These are phyloP conservation scores for Botrytis pseudocinerea DNA, from an alignment of 2,329 filamentous ascomycete species.

Conservation along the genomic window DNA sequence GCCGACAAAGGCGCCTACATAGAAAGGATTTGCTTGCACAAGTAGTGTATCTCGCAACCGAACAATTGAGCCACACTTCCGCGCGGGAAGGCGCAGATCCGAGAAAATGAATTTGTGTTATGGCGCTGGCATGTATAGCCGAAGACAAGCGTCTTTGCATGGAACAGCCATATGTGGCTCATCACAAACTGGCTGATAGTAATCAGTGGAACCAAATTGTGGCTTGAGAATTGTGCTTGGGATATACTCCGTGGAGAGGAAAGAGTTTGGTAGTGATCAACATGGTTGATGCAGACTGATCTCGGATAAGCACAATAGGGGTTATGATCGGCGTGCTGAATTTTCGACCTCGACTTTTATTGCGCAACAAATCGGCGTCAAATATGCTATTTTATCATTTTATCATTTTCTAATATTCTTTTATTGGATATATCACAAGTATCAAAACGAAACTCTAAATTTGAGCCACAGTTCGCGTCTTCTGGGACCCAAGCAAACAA, in stretches of 20 bases:
- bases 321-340: background rate
- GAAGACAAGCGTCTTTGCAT: background rate
- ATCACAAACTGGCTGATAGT: background rate
- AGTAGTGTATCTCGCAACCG: background rate
- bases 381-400: too few relatives aligned
- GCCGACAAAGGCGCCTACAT: background rate
- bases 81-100: background rate
- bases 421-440: background rate
- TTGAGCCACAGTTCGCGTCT: background rate
- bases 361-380: background rate
- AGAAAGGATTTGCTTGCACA: background rate
- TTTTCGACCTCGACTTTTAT: background rate
- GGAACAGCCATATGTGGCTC: constrained; percentile 10
- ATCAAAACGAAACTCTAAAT: background rate
- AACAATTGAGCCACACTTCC: background rate
- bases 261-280: background rate
- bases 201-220: background rate
- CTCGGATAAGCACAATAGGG: constrained; percentile 15
- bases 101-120: too few relatives aligned
- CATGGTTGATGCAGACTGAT: background rate
- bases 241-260: background rate
- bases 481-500: too few relatives aligned
- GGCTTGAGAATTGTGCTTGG: constrained; percentile 1
- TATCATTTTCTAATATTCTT: background rate
- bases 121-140: background rate